Evolutionary conservation across 768 basidiomycete species (phyloP).

Genomic region (Terana coerulea): DNA sequence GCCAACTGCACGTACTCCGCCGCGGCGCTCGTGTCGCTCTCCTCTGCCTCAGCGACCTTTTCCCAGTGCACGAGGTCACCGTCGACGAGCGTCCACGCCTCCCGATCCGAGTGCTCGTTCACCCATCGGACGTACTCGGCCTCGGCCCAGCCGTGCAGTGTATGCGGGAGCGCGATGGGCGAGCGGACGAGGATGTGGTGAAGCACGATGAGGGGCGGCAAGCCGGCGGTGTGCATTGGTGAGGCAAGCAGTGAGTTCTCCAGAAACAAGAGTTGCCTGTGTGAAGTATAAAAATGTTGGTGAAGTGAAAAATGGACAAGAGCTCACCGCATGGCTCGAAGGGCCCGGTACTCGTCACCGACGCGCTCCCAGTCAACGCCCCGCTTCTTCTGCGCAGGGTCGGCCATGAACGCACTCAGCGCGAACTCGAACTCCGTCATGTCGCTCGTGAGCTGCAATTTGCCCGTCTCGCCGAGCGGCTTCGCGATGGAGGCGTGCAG

Average conservation of each 20-base stretch:
- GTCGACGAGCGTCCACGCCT: conserved; percentile 78
- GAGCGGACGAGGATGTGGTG: conserved; percentile 92
- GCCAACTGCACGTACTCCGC: conserved; percentile 67
- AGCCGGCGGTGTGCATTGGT: conserved; percentile 61
- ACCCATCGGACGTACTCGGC: conserved; percentile 96
- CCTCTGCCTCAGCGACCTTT: conserved; percentile 58
- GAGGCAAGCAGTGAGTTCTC: conserved; percentile 70
- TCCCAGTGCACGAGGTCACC: conserved; percentile 78
- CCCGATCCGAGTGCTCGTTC: conserved; percentile 81
- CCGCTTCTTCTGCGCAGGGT: conserved; percentile 46
- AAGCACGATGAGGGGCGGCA: conserved; percentile 85
- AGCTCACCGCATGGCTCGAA: conserved; percentile 87
- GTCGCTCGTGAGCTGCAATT: conserved; percentile 91
- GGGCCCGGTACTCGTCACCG: conserved; percentile 82
- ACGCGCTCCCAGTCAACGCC: conserved; percentile 67
- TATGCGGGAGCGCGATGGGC: conserved; percentile 81
- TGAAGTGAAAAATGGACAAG: too few species aligned
- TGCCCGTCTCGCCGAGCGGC: conserved; percentile 89
- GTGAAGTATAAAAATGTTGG: too few species aligned
- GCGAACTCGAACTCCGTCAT: conserved; percentile 97
- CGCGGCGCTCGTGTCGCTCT: conserved; percentile 41
- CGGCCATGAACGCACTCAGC: conserved; percentile 71
- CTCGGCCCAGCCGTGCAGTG: conserved; percentile 90
- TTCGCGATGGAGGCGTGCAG: conserved; percentile 91
- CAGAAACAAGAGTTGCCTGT: conserved; percentile 84